Percentiles rank a stretch among this genome's conserved stretches.
Conservation (phyloP, 129 eudicot genomes). For the Artemisia annua region DNA sequence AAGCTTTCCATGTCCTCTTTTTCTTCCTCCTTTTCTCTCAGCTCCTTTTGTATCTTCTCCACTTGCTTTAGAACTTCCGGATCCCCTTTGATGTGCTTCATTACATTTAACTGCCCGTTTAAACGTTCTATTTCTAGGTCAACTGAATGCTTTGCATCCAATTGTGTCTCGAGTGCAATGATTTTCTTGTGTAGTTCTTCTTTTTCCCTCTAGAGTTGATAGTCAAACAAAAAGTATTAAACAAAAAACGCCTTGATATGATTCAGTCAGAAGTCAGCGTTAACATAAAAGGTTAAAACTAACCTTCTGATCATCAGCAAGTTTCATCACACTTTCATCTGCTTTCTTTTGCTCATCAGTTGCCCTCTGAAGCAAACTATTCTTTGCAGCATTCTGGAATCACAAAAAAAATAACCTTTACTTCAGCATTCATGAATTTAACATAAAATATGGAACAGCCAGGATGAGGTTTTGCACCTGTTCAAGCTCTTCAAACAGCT, state of each 20-base stretch:
- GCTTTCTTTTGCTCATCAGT: conserved; percentile 64
- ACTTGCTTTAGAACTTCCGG: conserved; percentile 42
- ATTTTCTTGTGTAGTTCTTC: conserved; percentile 53
- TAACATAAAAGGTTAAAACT: neutral
- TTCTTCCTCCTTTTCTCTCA: conserved; percentile 64
- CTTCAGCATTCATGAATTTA: neutral
- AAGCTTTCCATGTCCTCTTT: conserved; percentile 41
- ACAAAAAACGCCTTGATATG: neutral
- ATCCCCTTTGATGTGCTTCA: conserved; percentile 56
- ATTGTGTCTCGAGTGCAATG: conserved; percentile 54
- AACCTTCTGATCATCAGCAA: conserved; percentile 87
- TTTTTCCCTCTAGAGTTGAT: conserved; percentile 56
- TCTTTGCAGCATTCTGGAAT: conserved; percentile 62
- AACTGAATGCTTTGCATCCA: conserved; percentile 70
- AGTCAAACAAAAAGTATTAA: neutral
- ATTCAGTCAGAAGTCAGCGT: too few species aligned
- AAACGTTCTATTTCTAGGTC: conserved; percentile 58
- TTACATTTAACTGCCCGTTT: conserved; percentile 57
- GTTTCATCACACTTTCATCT: conserved; percentile 67
- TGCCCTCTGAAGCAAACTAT: conserved; percentile 46
- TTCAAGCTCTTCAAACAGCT: conserved; percentile 71
- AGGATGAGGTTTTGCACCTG: conserved; percentile 44
- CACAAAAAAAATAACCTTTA: neutral
- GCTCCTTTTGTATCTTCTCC: conserved; percentile 38
- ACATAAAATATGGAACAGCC: neutral